Percentiles rank a stretch among this genome's conserved stretches.
These are phyloP conservation scores for Chaetomium olivaceum DNA, from an alignment of 2,329 filamentous ascomycete genomes.

Conservation along the genomic window DNA sequence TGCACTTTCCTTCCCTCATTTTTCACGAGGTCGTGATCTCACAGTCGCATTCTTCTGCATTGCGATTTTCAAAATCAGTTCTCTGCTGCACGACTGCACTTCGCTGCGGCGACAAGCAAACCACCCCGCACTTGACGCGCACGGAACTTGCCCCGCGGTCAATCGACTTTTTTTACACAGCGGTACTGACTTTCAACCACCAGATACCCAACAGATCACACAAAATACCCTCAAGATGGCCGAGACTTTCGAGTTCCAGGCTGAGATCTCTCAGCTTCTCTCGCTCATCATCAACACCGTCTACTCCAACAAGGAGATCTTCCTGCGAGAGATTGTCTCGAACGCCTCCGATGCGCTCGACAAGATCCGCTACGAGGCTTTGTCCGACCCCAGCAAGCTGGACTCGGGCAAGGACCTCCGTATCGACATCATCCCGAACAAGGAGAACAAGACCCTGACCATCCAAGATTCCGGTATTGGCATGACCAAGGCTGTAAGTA, in stretches of 20 bases:
- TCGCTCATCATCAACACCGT: slow-evolving; percentile 99
- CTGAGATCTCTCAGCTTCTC: slow-evolving; percentile 99
- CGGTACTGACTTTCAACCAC: slow-evolving; percentile 19
- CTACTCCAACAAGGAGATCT: slow-evolving; percentile 99
- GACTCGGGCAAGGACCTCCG: slow-evolving; percentile 97
- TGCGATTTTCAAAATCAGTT: not conserved
- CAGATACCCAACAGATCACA: slow-evolving; percentile 31
- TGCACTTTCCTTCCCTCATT: not conserved
- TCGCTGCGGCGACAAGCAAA: not conserved
- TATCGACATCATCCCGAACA: slow-evolving; percentile 98
- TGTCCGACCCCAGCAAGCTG: slow-evolving; percentile 96
- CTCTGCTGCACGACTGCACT: not conserved
- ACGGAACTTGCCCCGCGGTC: not conserved
- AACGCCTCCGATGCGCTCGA: slow-evolving; percentile 98
- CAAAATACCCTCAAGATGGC: slow-evolving; percentile 63
- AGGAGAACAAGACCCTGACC: slow-evolving; percentile 95
- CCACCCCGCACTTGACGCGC: slow-evolving; percentile 10
- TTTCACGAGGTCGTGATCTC: not conserved
- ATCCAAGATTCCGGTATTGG: slow-evolving; percentile 98
- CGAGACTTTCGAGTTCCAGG: slow-evolving; percentile 99
- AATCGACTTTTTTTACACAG: not conserved
- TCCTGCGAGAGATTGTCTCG: slow-evolving; percentile 96
- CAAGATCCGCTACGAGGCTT: slow-evolving; percentile 99
- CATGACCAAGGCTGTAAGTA: slow-evolving; percentile 98
- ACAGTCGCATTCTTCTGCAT: not conserved